Conservation (phyloP, 2,329 filamentous ascomycete genomes). For the Beauveria varroae region DNA sequence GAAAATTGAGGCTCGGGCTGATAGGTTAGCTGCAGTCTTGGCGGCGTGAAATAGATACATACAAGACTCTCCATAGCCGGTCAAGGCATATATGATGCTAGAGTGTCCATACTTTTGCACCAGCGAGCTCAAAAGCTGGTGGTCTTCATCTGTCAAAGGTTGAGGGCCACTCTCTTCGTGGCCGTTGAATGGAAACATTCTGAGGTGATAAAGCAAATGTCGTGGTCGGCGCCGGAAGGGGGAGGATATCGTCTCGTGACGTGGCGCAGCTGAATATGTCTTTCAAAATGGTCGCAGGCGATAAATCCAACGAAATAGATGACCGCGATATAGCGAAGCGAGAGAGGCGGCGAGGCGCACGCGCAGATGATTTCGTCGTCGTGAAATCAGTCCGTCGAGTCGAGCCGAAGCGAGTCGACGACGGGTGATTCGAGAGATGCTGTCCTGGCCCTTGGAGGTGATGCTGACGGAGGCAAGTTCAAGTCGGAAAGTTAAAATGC, state of each 20-base stretch:
- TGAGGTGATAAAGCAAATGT: background rate
- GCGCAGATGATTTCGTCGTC: background rate
- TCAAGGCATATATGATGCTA: constrained; percentile 30
- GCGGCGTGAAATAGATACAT: constrained; percentile 15
- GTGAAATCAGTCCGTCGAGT: constrained; percentile 4
- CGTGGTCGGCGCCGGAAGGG: background rate
- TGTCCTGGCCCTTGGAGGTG: background rate
- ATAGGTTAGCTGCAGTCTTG: background rate
- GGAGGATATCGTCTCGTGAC: background rate
- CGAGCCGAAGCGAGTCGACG: constrained; percentile 8
- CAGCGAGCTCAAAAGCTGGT: constrained; percentile 28
- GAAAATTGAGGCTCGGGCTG: constrained; percentile 32
- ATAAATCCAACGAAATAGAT: background rate
- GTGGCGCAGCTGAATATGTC: background rate
- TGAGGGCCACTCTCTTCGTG: constrained; percentile 29
- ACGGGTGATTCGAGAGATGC: background rate
- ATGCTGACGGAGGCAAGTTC: background rate
- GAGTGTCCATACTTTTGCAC: constrained; percentile 31
- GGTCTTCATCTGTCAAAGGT: constrained; percentile 31
- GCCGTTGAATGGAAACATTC: constrained; percentile 28
- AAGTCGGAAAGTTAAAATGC: background rate
- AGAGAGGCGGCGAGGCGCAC: background rate
- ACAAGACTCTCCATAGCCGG: constrained; percentile 30
- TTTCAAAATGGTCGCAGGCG: background rate
- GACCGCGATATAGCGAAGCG: background rate